Evolutionary conservation across 2,329 filamentous ascomycete species (phyloP), one percentile per base, ranked within the genome.

Genomic region (Pseudopyricularia cyperi): DNA sequence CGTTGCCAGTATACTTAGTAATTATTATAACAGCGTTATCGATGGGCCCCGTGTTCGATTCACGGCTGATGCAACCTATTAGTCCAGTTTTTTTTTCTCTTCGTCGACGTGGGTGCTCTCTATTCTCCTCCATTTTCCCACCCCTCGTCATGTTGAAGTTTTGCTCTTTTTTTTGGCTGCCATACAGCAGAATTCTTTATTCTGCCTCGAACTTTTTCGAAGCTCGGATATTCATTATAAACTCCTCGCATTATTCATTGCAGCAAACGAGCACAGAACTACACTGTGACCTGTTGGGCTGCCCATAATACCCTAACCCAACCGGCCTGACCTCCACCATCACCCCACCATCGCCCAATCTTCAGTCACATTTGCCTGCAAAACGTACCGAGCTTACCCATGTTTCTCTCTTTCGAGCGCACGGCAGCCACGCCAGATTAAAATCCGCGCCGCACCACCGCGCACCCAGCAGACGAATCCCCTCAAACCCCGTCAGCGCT

Each of bases 401-500:
- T 24, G 6, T 8, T 8, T 4, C 37, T 6, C 19, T 42, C 17
- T 24, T 7, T 14, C 19, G 14, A 19, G 11, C 15, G 12, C 39
- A 24, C 22, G 15, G 39, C 22, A 15, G 8, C 22, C 19, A 44
- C 39, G 22, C 39, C 17, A 44, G 28, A 30, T 30, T 9, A 9
- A 30, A 30, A 9, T 30, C 28, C 4, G 28, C 28, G 5, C 28
- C 28, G 5, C 28, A 30, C 28, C 28, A 30, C 28, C 9, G 28
- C 28, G 9, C 28, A 30, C n/a, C n/a, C n/a, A 9, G 9, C 5
- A 30, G 28, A 30, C 28, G 28, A 30, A 5, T 9, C 28, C 28
- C 28, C 28, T 30, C 28, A 5, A 4, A 30, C 28, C 28, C 28
- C n/a, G n/a, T n/a, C n/a, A n/a, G n/a, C 68, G 53, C 68, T n/a